Evolutionary conservation across 1,284 basidiomycete species (phyloP).

Genomic region (Cutaneotrichosporon sp.): DNA sequence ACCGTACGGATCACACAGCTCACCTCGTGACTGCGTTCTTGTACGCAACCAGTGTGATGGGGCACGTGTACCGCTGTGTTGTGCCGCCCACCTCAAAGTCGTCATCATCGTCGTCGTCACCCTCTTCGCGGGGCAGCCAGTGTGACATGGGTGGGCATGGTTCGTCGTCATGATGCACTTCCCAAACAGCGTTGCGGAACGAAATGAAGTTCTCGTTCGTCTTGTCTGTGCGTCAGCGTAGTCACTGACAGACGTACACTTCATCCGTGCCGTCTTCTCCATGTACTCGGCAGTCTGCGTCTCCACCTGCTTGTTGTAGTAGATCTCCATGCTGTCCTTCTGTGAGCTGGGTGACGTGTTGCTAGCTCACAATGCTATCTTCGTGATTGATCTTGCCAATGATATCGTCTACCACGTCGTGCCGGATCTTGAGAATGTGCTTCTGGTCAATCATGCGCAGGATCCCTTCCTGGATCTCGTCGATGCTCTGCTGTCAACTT

Average conservation of each 20-base stretch:
- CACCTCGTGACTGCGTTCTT: slow-evolving; percentile 64
- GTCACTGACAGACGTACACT: slow-evolving; percentile 10
- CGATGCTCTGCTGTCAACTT: slow-evolving; percentile 8
- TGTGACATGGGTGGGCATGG: slow-evolving; percentile 74
- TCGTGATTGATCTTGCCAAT: slow-evolving; percentile 60
- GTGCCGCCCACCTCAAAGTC: slow-evolving; percentile 77
- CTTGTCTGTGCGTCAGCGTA: slow-evolving; percentile 33
- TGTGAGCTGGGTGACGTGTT: neutral
- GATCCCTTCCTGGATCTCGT: slow-evolving; percentile 15
- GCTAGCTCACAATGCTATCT: slow-evolving; percentile 61
- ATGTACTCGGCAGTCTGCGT: slow-evolving; percentile 27
- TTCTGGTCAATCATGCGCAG: slow-evolving; percentile 11
- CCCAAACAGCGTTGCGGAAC: slow-evolving; percentile 69
- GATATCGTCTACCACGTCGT: slow-evolving; percentile 59
- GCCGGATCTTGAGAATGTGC: slow-evolving; percentile 26
- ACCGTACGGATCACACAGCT: slow-evolving; percentile 28
- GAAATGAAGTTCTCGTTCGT: slow-evolving; percentile 62
- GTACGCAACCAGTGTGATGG: slow-evolving; percentile 65
- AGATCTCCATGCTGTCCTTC: slow-evolving; percentile 5
- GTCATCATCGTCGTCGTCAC: slow-evolving; percentile 74
- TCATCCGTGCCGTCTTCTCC: slow-evolving; percentile 29
- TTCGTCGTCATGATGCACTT: slow-evolving; percentile 62
- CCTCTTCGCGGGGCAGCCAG: slow-evolving; percentile 66
- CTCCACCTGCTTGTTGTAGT: slow-evolving; percentile 22
- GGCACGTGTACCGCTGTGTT: slow-evolving; percentile 76